Evolutionary conservation across 345 rosid genomes (phyloP).

Genomic region (Reutealis trisperma): DNA sequence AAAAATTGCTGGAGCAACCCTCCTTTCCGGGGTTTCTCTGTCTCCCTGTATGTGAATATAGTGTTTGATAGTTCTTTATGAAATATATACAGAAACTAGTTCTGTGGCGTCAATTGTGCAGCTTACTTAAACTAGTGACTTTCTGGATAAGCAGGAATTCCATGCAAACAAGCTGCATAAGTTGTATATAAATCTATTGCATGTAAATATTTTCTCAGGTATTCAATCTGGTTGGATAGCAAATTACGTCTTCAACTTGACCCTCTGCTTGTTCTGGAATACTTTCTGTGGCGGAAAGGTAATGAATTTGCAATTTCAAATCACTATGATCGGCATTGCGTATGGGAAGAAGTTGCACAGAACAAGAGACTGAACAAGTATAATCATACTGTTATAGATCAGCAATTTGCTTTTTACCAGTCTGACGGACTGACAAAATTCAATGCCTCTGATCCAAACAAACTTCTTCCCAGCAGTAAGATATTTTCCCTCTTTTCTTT

Average conservation of each 20-base stretch:
- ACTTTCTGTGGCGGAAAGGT: conserved; percentile 95
- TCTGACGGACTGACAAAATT: conserved; percentile 84
- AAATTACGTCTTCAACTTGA: conserved; percentile 88
- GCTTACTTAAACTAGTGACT: neutral
- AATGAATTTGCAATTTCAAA: conserved; percentile 90
- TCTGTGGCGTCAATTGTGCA: neutral
- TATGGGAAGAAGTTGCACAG: conserved; percentile 97
- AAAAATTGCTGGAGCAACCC: too few relatives aligned
- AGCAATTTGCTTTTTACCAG: conserved; percentile 82
- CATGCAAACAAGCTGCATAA: neutral
- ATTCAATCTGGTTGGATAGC: conserved; percentile 99
- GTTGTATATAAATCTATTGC: conserved; percentile 13
- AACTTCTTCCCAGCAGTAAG: conserved; percentile 96
- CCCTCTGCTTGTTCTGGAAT: conserved; percentile 79
- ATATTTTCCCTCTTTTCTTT: neutral
- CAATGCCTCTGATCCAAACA: conserved; percentile 71
- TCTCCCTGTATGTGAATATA: neutral
- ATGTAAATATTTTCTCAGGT: conserved; percentile 45
- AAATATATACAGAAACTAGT: neutral
- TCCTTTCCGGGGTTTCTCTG: neutral
- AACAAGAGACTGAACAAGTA: conserved; percentile 94
- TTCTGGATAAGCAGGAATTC: neutral
- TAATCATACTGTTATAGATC: conserved; percentile 78
- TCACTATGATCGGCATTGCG: conserved; percentile 91
- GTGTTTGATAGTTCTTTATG: neutral